A percentile compares a stretch with the other conserved stretches of the same genome.
Conservation (phyloP, 805 yeast species). For the Cyberlindnera euphorbiae region DNA sequence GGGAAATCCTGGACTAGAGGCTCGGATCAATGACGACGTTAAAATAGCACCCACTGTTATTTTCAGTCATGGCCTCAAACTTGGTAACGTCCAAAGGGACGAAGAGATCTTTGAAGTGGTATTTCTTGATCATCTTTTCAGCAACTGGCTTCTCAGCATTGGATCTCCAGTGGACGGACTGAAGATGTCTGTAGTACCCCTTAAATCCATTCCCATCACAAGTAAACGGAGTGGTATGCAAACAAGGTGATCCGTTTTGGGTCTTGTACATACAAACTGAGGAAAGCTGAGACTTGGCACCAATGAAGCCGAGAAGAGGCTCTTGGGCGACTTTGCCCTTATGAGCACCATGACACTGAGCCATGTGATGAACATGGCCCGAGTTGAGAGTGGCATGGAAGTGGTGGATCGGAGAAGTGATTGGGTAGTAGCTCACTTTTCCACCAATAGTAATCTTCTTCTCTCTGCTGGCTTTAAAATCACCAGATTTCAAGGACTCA, state of each 20-base stretch:
- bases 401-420: background rate
- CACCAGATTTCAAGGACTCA: background rate
- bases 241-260: background rate
- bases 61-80: no score
- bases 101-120: no score
- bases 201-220: background rate
- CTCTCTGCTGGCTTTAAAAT: no score
- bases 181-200: conserved; percentile 1
- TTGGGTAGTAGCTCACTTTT: background rate
- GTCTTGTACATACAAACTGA: background rate
- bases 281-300: background rate
- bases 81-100: no score
- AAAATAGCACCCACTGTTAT: no score
- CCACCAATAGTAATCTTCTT: conserved; percentile 4
- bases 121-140: no score
- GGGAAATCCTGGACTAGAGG: no score
- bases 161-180: background rate
- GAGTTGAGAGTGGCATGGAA: background rate
- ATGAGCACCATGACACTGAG: background rate
- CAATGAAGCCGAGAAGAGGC: conserved; percentile 1
- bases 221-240: background rate
- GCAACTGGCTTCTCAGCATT: no score
- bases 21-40: no score
- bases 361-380: conserved; percentile 2
- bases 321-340: background rate